These are phyloP conservation scores for Nothopassalora personata DNA, from an alignment of 2,329 filamentous ascomycete species.

Conservation along the genomic window DNA sequence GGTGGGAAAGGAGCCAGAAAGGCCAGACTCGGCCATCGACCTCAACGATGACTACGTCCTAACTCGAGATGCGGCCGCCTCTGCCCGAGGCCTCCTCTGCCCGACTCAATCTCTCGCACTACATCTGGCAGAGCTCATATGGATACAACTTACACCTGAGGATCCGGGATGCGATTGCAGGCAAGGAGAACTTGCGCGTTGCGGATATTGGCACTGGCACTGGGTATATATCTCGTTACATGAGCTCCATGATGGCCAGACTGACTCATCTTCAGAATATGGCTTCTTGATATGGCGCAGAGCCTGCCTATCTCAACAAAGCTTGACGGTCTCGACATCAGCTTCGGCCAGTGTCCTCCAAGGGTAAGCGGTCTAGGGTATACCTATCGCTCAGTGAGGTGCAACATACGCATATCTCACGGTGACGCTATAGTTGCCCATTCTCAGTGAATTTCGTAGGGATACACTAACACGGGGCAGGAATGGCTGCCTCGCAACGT, in stretches of 20 bases:
- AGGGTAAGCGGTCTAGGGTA: background rate
- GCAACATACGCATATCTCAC: too few relatives aligned
- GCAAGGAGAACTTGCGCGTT: conserved; percentile 13
- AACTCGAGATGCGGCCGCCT: conserved; percentile 19
- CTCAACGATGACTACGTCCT: conserved; percentile 20
- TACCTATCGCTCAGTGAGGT: too few relatives aligned
- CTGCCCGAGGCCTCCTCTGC: conserved; percentile 18
- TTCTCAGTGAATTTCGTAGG: too few relatives aligned
- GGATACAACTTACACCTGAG: conserved; percentile 19
- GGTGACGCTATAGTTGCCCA: too few relatives aligned
- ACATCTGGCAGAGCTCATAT: conserved; percentile 22
- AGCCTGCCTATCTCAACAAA: conserved; percentile 13
- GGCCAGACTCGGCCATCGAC: conserved; percentile 19
- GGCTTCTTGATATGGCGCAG: conserved; percentile 20
- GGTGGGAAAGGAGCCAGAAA: conserved; percentile 2
- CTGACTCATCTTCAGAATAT: conserved; percentile 8
- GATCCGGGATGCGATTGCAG: conserved; percentile 14
- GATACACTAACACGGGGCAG: background rate
- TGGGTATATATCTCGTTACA: conserved; percentile 5
- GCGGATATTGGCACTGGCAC: conserved; percentile 20
- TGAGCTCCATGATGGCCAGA: background rate
- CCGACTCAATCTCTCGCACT: conserved; percentile 19
- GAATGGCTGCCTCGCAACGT: conserved; percentile 16
- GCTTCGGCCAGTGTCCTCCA: conserved; percentile 18
- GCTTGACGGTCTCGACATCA: conserved; percentile 26